Evolutionary conservation across 2,329 filamentous ascomycete species (phyloP).

Genomic region (Fusarium sororula): DNA sequence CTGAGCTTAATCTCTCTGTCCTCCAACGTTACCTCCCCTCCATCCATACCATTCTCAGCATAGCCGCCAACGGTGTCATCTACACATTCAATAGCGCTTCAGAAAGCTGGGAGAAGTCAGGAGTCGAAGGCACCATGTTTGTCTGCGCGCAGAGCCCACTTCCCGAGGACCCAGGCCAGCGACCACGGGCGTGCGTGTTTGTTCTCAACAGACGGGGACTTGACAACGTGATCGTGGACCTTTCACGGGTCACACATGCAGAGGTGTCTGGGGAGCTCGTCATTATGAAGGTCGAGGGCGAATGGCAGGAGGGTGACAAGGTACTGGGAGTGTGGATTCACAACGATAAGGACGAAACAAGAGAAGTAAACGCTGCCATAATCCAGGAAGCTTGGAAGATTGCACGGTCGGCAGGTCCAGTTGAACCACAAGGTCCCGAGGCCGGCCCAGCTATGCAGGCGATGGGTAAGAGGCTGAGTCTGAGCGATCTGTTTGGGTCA

Average conservation of each 20-base stretch:
- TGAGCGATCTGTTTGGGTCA: conserved; percentile 57
- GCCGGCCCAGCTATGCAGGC: conserved; percentile 55
- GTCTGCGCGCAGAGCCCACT: conserved; percentile 73
- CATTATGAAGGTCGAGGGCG: conserved; percentile 55
- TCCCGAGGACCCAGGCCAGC: conserved; percentile 46
- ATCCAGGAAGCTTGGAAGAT: conserved; percentile 57
- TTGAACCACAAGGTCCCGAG: conserved; percentile 45
- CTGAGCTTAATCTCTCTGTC: conserved; percentile 87
- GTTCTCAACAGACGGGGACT: conserved; percentile 77
- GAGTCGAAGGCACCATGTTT: conserved; percentile 88
- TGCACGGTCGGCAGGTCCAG: conserved; percentile 44
- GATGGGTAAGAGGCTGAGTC: conserved; percentile 54
- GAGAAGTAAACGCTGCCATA: conserved; percentile 52
- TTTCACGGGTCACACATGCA: conserved; percentile 69
- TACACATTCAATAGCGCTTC: conserved; percentile 78
- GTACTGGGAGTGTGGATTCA: conserved; percentile 66
- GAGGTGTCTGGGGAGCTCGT: conserved; percentile 68
- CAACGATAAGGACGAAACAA: conserved; percentile 57
- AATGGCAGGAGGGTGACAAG: conserved; percentile 49
- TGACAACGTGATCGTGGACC: conserved; percentile 74
- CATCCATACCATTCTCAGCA: conserved; percentile 77
- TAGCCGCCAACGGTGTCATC: conserved; percentile 86
- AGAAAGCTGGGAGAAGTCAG: conserved; percentile 83
- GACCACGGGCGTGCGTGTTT: conserved; percentile 67
- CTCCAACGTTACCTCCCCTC: conserved; percentile 82